These are phyloP conservation scores for Echinosophora koreensis DNA, from an alignment of 306 rosid genomes.

Conservation along the genomic window DNA sequence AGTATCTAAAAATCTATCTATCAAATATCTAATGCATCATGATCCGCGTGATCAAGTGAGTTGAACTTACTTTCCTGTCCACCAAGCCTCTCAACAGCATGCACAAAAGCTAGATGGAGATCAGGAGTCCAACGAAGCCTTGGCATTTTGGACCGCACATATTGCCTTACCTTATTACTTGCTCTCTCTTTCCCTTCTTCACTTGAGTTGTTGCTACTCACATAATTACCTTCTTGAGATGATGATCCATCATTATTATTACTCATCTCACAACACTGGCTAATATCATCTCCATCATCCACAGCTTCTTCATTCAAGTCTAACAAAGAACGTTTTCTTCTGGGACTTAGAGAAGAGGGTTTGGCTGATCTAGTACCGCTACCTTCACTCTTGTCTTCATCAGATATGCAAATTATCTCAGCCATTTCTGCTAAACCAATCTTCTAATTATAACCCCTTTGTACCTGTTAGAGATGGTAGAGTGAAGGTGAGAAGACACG, in stretches of 20 bases:
- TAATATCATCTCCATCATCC: slow-evolving; percentile 34
- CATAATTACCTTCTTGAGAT: slow-evolving; percentile 46
- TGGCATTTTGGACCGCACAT: slow-evolving; percentile 85
- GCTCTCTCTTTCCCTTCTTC: slow-evolving; percentile 55
- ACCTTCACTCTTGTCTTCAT: slow-evolving; percentile 47
- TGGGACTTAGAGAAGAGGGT: slow-evolving; percentile 34
- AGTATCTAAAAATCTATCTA: too few species aligned
- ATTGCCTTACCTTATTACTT: slow-evolving; percentile 63
- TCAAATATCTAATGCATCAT: neutral
- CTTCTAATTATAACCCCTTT: slow-evolving; percentile 10
- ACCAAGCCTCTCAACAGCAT: slow-evolving; percentile 86
- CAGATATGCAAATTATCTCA: slow-evolving; percentile 46
- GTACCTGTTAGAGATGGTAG: slow-evolving; percentile 39
- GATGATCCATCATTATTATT: slow-evolving; percentile 22
- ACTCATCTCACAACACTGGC: neutral
- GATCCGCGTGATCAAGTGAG: too few species aligned
- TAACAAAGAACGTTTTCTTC: slow-evolving; percentile 55
- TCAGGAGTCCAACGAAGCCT: slow-evolving; percentile 97
- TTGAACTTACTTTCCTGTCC: slow-evolving; percentile 82
- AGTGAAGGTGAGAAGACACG: slow-evolving; percentile 8
- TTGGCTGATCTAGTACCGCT: neutral
- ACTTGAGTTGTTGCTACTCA: slow-evolving; percentile 48
- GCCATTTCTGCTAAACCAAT: slow-evolving; percentile 43
- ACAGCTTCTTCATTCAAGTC: slow-evolving; percentile 68
- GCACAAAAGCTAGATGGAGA: slow-evolving; percentile 85